A percentile compares a stretch with the other conserved stretches of the same genome.
These are phyloP conservation scores for Pleurotus citrinopileatus DNA, from an alignment of 768 basidiomycete species.

Conservation along the genomic window DNA sequence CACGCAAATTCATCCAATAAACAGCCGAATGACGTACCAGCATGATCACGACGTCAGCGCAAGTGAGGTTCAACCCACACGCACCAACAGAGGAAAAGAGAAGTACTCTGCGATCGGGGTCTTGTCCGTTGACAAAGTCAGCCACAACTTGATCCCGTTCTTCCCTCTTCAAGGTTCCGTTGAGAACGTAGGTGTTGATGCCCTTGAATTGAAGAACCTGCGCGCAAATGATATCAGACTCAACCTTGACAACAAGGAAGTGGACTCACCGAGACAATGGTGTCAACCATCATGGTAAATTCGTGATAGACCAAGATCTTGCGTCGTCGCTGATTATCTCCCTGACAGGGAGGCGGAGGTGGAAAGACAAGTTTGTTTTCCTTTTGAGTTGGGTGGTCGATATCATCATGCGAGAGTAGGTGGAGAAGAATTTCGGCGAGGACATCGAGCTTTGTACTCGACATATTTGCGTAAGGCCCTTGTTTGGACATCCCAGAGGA, in stretches of 20 bases:
- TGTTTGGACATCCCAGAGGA: not conserved
- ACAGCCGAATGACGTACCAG: not conserved
- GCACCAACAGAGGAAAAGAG: slow-evolving; percentile 9
- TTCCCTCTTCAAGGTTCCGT: not conserved
- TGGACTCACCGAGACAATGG: slow-evolving; percentile 9
- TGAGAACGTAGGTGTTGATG: not conserved
- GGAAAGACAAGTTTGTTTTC: not conserved
- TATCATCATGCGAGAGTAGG: not conserved
- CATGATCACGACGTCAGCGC: slow-evolving; percentile 7
- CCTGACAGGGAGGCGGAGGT: not conserved
- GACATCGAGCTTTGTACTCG: not conserved
- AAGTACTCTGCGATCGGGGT: not conserved
- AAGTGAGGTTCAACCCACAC: not conserved
- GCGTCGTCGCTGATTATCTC: not conserved
- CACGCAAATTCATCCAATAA: not conserved
- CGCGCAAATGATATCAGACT: not conserved
- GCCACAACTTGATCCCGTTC: not conserved
- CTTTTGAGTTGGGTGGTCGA: not conserved
- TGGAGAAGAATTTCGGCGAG: not conserved
- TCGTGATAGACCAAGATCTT: slow-evolving; percentile 12
- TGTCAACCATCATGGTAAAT: slow-evolving; percentile 11
- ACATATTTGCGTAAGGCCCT: not conserved
- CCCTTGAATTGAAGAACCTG: slow-evolving; percentile 4
- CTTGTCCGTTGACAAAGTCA: not conserved
- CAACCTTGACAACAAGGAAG: not conserved